These are phyloP conservation scores for Phylloporus rhodoxanthus DNA, from an alignment of 768 basidiomycete genomes.

Conservation along the genomic window DNA sequence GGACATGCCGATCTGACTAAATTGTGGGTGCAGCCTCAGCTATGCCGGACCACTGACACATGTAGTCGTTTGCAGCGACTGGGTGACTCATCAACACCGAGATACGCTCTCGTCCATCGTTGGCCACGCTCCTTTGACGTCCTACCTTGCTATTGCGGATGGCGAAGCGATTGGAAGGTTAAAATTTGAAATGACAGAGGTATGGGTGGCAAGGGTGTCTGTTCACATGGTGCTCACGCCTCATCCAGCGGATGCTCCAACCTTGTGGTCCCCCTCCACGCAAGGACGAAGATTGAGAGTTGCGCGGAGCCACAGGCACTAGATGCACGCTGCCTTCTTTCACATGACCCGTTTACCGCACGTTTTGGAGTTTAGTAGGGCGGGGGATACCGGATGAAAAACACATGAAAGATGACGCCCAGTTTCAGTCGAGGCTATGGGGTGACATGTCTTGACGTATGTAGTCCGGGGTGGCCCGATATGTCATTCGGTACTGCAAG, in stretches of 20 bases:
- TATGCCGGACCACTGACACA: constrained; percentile 1
- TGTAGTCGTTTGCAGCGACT: constrained; percentile 58
- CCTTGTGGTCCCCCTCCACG: constrained; percentile 89
- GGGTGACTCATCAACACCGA: constrained; percentile 95
- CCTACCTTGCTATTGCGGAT: constrained; percentile 89
- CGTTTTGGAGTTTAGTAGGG: no score
- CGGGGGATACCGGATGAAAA: no score
- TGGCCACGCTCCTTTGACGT: constrained; percentile 80
- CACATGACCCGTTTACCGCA: neutral
- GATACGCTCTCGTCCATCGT: constrained; percentile 92
- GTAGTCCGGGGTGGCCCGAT: neutral
- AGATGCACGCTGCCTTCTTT: neutral
- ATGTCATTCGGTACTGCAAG: neutral
- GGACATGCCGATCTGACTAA: constrained; percentile 96
- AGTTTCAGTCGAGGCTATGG: no score
- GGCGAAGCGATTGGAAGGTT: constrained; percentile 86
- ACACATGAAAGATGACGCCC: neutral
- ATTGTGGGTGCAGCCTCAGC: constrained; percentile 57
- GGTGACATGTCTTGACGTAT: no score
- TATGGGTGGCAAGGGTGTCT: constrained; percentile 24
- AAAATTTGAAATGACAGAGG: constrained; percentile 96
- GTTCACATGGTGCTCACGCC: constrained; percentile 22
- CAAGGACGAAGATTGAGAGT: constrained; percentile 75
- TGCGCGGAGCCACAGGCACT: no score
- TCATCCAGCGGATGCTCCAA: constrained; percentile 78